Percentiles rank a stretch among this genome's conserved stretches.
These are phyloP conservation scores for Phyllosticta citrichinensis DNA, from an alignment of 2,329 filamentous ascomycete species.

Conservation along the genomic window DNA sequence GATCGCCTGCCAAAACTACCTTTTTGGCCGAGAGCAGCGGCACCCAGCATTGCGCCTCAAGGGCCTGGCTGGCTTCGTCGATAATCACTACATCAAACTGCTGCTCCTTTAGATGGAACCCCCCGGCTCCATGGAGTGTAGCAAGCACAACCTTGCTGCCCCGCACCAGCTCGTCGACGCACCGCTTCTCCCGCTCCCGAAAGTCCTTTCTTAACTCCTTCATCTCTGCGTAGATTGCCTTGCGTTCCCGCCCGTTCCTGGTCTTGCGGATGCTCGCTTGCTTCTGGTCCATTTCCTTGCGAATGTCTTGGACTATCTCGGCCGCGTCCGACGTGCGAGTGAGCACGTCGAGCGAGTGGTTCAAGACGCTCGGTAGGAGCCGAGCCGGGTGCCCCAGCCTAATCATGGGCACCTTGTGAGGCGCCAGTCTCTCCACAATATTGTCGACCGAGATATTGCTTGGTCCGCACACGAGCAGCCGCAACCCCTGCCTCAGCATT, in stretches of 20 bases:
- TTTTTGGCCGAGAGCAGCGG: conserved; percentile 69
- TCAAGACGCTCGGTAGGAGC: conserved; percentile 75
- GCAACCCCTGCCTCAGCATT: conserved; percentile 59
- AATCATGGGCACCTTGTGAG: conserved; percentile 76
- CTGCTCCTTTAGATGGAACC: conserved; percentile 68
- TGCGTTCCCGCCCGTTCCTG: conserved; percentile 66
- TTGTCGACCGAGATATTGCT: conserved; percentile 98
- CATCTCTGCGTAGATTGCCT: conserved; percentile 74
- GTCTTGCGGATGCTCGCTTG: conserved; percentile 84
- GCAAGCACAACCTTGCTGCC: conserved; percentile 82
- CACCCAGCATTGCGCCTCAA: conserved; percentile 97
- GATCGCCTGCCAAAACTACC: conserved; percentile 85
- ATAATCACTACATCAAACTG: conserved; percentile 90
- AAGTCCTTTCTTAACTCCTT: conserved; percentile 82
- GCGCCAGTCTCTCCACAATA: conserved; percentile 82
- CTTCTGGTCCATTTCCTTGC: conserved; percentile 86
- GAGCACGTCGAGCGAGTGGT: conserved; percentile 82
- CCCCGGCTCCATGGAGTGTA: conserved; percentile 85
- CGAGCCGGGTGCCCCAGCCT: conserved; percentile 88
- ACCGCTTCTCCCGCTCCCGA: conserved; percentile 70
- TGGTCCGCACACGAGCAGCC: conserved; percentile 87
- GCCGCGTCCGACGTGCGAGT: conserved; percentile 86
- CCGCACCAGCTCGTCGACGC: conserved; percentile 63
- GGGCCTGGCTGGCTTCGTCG: conserved; percentile 89
- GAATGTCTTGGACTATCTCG: conserved; percentile 78